Evolutionary conservation across 2,329 filamentous ascomycete genomes (phyloP).

Genomic region (Fusarium anguioides): DNA sequence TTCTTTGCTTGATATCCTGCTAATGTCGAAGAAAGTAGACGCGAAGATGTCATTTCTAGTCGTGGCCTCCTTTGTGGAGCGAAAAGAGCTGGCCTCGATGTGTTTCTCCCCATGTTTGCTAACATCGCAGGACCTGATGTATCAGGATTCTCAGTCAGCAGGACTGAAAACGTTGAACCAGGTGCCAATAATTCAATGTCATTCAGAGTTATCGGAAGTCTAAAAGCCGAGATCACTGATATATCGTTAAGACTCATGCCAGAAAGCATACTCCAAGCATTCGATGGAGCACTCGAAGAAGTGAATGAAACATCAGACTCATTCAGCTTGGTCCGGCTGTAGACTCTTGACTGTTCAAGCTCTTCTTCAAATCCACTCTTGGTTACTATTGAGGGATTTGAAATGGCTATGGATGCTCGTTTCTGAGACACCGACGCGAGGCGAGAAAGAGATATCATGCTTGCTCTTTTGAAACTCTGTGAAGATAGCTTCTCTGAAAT

Average conservation of each 20-base stretch:
- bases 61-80: not conserved
- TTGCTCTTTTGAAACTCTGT: not conserved
- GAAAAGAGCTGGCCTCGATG: not conserved
- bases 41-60: not conserved
- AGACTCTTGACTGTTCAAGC: conserved; percentile 1
- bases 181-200: conserved; percentile 8
- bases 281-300: not conserved
- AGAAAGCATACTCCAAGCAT: conserved; percentile 11
- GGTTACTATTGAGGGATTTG: not conserved
- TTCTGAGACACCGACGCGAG: not conserved
- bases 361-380: conserved; percentile 3
- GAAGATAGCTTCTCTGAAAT: not conserved
- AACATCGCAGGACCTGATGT: accelerated
- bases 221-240: not conserved
- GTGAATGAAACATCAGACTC: conserved; percentile 10
- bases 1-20: not conserved
- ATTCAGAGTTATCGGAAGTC: not conserved
- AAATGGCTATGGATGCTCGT: not conserved
- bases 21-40: not conserved
- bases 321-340: not conserved
- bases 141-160: not conserved
- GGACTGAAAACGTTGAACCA: conserved; percentile 7
- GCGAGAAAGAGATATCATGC: not conserved
- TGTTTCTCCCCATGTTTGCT: not conserved
- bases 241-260: conserved; percentile 13